Conservation (phyloP, 2,329 filamentous ascomycete genomes). For the Dactylellina sp. region DNA sequence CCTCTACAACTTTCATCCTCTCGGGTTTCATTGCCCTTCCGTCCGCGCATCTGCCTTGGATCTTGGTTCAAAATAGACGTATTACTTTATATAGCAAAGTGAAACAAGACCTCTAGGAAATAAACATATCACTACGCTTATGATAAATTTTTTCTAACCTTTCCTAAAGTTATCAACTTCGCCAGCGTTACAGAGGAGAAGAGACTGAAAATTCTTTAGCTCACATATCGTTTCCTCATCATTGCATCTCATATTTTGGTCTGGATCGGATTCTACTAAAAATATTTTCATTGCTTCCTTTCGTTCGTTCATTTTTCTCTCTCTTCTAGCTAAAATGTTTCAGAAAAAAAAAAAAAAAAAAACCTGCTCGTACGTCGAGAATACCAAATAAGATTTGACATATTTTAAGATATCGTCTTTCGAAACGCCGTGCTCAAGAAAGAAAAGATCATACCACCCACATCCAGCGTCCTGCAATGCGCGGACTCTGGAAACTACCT, state of each 20-base stretch:
- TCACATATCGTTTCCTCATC: conserved; percentile 8
- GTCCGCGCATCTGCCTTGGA: neutral
- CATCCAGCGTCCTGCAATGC: conserved; percentile 42
- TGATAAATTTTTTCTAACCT: conserved; percentile 13
- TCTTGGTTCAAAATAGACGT: neutral
- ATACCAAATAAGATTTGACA: conserved; percentile 25
- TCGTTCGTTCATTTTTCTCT: conserved; percentile 23
- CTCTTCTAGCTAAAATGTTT: conserved; percentile 22
- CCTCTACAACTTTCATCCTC: conserved; percentile 1
- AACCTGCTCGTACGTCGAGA: conserved; percentile 33
- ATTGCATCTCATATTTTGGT: neutral
- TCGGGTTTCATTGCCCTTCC: conserved; percentile 6
- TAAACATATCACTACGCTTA: conserved; percentile 55
- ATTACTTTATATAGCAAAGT: conserved; percentile 56
- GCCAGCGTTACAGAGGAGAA: conserved; percentile 2
- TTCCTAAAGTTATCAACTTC: conserved; percentile 45
- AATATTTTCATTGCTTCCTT: conserved; percentile 18
- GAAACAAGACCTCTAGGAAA: conserved; percentile 55
- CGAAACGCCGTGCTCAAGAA: conserved; percentile 35
- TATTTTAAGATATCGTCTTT: conserved; percentile 48
- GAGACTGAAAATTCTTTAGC: no score
- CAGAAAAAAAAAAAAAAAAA: conserved; percentile 13
- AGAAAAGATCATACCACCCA: conserved; percentile 24
- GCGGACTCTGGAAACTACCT: conserved; percentile 50
- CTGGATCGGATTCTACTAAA: conserved; percentile 29